Base-by-base conservation (phyloP, 1,139 yeast genomes). In the Candida dubliniensis region DNA sequence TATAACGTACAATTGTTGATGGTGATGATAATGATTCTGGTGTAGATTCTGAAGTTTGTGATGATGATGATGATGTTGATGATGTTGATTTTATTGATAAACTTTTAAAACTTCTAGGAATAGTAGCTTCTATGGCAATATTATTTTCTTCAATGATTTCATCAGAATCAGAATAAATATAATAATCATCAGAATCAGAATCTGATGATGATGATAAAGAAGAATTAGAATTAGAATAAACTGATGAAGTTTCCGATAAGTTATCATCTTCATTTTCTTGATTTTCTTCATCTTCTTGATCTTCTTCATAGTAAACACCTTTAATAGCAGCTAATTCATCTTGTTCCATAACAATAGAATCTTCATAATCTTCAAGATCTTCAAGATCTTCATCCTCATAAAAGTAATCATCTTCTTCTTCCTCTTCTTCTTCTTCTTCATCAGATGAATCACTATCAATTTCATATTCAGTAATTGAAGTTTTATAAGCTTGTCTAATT, bases 401-500 rank as follows among this genome's bases (percentile, higher is more conserved):
- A 4, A 33, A 44, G 8, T 38, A 46, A 18, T 48, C 53, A 4
- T 43, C 42, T 11, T 46, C 51, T 10, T 45, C 37, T 8, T 43
- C 43, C 39, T 55, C 53, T 18, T 49, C 55, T 24, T 54, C 56
- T 30, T 56, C 56, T 18, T 60, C 63, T n/a, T 54, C 56, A 12
- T 50, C 55, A 32, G 59, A 67, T 6, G 62, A 55, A 41, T 63
- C 69, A 23, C 61, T 55, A 30, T 62, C 67, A n/a, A 68, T 60
- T 52, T 70, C 76, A 52, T 67, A 67, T 49, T 68, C 75, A 27
- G 63, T 56, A 5, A 67, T 58, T 11, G 59, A 60, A 12, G 71
- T 64, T 34, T 47, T 51, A 31, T 49, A 41, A 24, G 32, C 24
- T 10, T 27, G 12, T 40, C 42, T 40, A 26, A 36, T 25, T 13